Evolutionary conservation across 1,284 basidiomycete species (phyloP), one percentile per base, ranked within the genome.

Genomic region (Ganoderma multipileum): DNA sequence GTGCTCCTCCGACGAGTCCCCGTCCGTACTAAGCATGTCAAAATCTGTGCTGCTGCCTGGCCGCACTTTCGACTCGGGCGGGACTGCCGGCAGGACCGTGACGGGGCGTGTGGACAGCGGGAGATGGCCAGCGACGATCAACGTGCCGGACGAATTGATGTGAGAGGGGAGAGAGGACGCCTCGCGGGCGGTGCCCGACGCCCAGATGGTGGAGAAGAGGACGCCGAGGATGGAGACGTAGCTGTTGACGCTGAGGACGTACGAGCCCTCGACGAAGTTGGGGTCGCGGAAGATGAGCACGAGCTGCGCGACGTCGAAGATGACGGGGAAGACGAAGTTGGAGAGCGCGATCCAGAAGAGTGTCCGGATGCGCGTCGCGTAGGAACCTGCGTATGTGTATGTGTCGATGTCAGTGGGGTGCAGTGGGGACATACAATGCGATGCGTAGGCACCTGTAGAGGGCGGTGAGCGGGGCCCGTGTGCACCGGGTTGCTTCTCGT

Each of bases 331-430:
- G 47, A 79, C 74, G 63, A 79, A 79, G 71, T 79, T 79, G 36
- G 76, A 76, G 3, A 70, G 59, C 1, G 76, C 70, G 44, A 79
- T 77, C 77, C 79, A 80, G 69, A 80, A 77, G n/a, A 80, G 67
- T 1, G 73, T 71, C 20, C 58, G 63, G 12, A 68, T 38, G 44
- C 66, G 61, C 44, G 20, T 1, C 7, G 44, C 44, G 44, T 47
- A 47, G 16, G 44, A 47, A 7, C 20, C 44, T 47, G 44, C 44
- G 20, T 7, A 9, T 9, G 44, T 47, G 20, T n/a, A 0, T 1
- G n/a, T n/a, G n/a, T n/a, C 1, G 8, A n/a, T 3, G 7, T n/a
- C 3, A 23, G 44, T 11, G 42, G 2, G 20, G 18, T 5, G 6
- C 20, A 7, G n/a, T 47, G 44, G 20, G 7, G 20, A 8, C 3